Evolutionary conservation across 2,329 filamentous ascomycete genomes (phyloP).

Genomic region (Parastagonospora nodorum): DNA sequence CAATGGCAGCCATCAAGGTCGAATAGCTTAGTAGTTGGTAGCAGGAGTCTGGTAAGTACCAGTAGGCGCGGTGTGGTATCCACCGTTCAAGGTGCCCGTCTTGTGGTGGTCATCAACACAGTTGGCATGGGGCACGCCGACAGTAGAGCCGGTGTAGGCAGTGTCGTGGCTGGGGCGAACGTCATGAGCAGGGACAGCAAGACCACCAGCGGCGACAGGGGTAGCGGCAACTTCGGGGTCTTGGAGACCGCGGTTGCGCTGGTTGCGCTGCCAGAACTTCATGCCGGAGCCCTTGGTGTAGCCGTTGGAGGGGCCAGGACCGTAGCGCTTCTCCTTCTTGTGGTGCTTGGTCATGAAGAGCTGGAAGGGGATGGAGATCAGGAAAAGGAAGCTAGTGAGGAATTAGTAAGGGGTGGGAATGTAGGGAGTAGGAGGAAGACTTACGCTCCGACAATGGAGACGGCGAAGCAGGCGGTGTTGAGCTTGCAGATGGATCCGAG

Average conservation of each 20-base stretch:
- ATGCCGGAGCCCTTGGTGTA: slow-evolving; percentile 67
- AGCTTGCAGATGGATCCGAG: slow-evolving; percentile 71
- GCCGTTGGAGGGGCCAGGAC: slow-evolving; percentile 67
- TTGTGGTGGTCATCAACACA: slow-evolving; percentile 42
- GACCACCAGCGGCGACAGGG: slow-evolving; percentile 23
- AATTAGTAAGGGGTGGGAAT: slow-evolving; percentile 9
- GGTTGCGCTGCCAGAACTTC: slow-evolving; percentile 52
- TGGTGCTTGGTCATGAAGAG: slow-evolving; percentile 71
- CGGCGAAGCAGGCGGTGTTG: slow-evolving; percentile 76
- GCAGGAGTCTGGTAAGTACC: slow-evolving; percentile 45
- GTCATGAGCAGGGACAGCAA: slow-evolving; percentile 29
- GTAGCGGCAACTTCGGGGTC: slow-evolving; percentile 53
- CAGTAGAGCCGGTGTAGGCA: slow-evolving; percentile 54
- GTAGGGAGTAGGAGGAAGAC: slow-evolving; percentile 30
- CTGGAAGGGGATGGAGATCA: slow-evolving; percentile 73
- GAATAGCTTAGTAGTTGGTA: slow-evolving; percentile 14
- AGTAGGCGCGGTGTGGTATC: slow-evolving; percentile 54
- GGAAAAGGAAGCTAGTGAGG: slow-evolving; percentile 69
- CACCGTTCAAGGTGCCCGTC: slow-evolving; percentile 35
- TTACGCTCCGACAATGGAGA: slow-evolving; percentile 78
- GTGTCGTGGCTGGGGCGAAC: slow-evolving; percentile 56
- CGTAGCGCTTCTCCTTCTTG: slow-evolving; percentile 74
- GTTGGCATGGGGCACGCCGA: slow-evolving; percentile 42
- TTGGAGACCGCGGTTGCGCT: slow-evolving; percentile 42
- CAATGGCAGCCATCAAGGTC: too few species aligned